Evolutionary conservation across 2,329 filamentous ascomycete species (phyloP), one percentile per base, ranked within the genome.

Genomic region (Nothophaeocryptopus gaeumannii): DNA sequence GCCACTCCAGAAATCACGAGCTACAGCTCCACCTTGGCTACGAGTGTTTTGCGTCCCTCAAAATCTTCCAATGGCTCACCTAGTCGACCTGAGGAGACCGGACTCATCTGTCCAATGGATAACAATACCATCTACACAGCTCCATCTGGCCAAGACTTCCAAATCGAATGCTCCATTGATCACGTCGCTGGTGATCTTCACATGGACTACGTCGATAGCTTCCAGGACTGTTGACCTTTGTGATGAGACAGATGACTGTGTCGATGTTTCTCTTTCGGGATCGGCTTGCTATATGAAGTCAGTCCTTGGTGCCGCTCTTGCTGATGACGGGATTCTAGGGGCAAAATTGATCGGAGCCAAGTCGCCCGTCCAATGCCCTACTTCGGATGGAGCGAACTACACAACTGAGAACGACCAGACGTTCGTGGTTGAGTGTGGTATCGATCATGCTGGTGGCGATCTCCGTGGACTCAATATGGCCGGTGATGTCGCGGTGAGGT

Each of bases 111-210:
- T 41, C 62, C 63, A 1, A 34, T 33, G 4, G 50, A 50, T 7
- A 55, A 64, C 36, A 52, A 50, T 16, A 63, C 48, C 14, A 50
- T 45, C 2, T 61, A 63, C 44, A 58, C 48, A 5, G 56, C 52
- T 9, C 14, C 47, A n/a, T 61, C 51, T 30, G 58, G 59, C n/a
- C 48, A 54, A 5, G 39, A 47, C 16, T 66, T 60, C 46, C 16
- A 58, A 20, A 58, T 67, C 40, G 60, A 64, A 38, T 67, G 64
- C 48, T 58, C 53, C 29, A 58, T 63, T 14, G 64, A 67, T 35
- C 61, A 66, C 38, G 39, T 49, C 8, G 63, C 54, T 5, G 64
- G 63, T 30, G 62, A 67, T 47, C 56, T 66, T 47, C 32, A 16
- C 9, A 51, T 29, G 20, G 48, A 47, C 5, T 54, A 48, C 13